Base-by-base conservation (phyloP, 1,284 basidiomycete species). In the Cerrena zonata region DNA sequence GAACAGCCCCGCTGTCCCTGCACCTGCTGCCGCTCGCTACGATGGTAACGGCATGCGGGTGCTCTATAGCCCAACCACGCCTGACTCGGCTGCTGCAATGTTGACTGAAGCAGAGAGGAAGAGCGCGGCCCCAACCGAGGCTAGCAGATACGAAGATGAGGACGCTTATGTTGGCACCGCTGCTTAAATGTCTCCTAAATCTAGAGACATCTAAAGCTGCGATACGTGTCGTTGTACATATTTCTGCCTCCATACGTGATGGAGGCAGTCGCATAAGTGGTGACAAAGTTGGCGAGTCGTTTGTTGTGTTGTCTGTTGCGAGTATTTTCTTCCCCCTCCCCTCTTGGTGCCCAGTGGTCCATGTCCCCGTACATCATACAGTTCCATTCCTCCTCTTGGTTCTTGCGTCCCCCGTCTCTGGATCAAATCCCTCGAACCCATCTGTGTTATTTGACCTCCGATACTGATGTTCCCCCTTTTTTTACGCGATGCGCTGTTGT, bases 41-140 rank as follows among this genome's bases (percentile, higher is more conserved):
- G 61, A 65, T 52, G 62, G 63, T 15, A 58, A 57, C 45, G 64
- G 66, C 34, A 69, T 69, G 65, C 67, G 69, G 41, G 64, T 61
- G 1, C 58, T 72, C 12, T 72, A 70, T 55, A 61, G 67, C 1
- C 69, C 69, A 15, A 58, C 61, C 13, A 54, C 58, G 7, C n/a
- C 61, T 13, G 39, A 47, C 34, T 47, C 56, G 5, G 44, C 53
- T 11, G 30, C 57, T 2, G 22, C 47, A 7, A 45, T 51, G 37
- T 39, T 49, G 38, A 41, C 38, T 11, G 46, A 41, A n/a, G 58
- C 49, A 12, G 61, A 61, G 45, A 54, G 65, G 53, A 64, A 66
- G 63, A 71, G 69, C 56, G 57, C 66, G 48, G 65, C 66, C 2
- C 58, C 60, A 1, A 64, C 62, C 10, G 60, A 59, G 37, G 58